phyloP scores from a whole-genome alignment of 257 asterid species.

The Haberlea rhodopensis region DNA sequence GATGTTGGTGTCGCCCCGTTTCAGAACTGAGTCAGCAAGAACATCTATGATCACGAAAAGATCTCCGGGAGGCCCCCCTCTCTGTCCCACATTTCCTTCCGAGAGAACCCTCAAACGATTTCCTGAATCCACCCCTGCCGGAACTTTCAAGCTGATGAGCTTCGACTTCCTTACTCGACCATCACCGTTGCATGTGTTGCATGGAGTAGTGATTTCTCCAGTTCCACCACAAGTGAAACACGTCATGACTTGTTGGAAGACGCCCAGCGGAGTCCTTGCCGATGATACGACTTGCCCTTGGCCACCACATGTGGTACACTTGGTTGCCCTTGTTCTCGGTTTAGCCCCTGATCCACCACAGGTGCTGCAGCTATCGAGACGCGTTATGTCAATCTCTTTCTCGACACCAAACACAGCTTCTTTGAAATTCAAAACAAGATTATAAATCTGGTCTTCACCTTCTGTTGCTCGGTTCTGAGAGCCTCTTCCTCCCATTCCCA shows the following conservation, averaged over 20 bases:
- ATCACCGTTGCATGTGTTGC: no score
- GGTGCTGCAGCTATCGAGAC: conserved; percentile 86
- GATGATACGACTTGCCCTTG: no score
- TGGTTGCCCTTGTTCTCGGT: conserved; percentile 99
- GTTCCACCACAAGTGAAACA: no score
- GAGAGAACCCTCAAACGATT: conserved; percentile 82
- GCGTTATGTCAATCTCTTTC: conserved; percentile 83
- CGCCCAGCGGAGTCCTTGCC: conserved; percentile 89
- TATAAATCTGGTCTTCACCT: no score
- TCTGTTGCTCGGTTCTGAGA: conserved; percentile 76
- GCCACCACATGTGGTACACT: no score
- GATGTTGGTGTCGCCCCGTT: no score
- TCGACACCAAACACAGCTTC: no score
- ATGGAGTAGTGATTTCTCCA: no score
- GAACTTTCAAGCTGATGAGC: conserved; percentile 92
- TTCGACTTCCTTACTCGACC: conserved; percentile 81
- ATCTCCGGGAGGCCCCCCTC: no score
- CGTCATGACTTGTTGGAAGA: conserved; percentile 92
- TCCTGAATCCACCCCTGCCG: conserved; percentile 87
- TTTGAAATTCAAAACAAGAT: no score
- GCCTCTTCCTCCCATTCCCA: conserved; percentile 82
- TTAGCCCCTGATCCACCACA: conserved; percentile 89
- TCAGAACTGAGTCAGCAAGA: no score
- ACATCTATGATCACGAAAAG: no score
- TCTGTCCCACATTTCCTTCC: conserved; percentile 84